Evolutionary conservation across 2,329 filamentous ascomycete genomes (phyloP), one percentile per base, ranked within the genome.

Genomic region (Sporothrix inflata): DNA sequence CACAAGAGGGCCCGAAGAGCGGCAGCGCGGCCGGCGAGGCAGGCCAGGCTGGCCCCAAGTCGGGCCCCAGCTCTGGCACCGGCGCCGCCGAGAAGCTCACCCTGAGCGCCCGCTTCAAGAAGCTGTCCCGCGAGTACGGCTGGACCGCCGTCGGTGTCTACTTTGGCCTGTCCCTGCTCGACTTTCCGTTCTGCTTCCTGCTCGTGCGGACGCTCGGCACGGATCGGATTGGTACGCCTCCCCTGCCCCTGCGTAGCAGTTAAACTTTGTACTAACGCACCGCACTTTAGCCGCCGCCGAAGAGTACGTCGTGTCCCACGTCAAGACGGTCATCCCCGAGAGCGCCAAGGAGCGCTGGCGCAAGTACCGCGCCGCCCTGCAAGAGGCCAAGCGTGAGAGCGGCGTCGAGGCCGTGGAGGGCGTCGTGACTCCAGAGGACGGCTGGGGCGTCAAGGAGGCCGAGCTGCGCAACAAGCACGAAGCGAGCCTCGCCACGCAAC

Each of bases 81-180:
- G 60, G 51, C 7, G 47, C 55, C 3, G 72, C 75, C 2, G 76
- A 82, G 74, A 74, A 84, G 11, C 81, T 84, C 14, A 88, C 90
- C 8, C 80, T 96, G 55, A 91, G 90, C 1, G 89, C 90, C 75
- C 88, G 91, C 34, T 84, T 98, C 79, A 94, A 91, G 82, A 94
- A 93, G 79, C 87, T 99, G 61, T 94, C 92, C 2, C 90, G 91
- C 75, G 95, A 98, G 81, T 99, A 99, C 81, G 96, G 96, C 53
- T 98, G 94, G 94, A 88, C 92, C 3, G 94, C 94, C 0, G 82
- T 98, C 5, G 95, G 94, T n/a, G 93, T 99, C 16, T 99, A 99
- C 81, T 82, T 98, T 12, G 86, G 85, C 0, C 83, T 99, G 71
- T 94, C 92, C 55, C 91, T 92, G 49, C 83, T 97, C 69, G 96